These are phyloP conservation scores for Solanum chiquidenum DNA, from an alignment of 257 asterid species.

Conservation along the genomic window DNA sequence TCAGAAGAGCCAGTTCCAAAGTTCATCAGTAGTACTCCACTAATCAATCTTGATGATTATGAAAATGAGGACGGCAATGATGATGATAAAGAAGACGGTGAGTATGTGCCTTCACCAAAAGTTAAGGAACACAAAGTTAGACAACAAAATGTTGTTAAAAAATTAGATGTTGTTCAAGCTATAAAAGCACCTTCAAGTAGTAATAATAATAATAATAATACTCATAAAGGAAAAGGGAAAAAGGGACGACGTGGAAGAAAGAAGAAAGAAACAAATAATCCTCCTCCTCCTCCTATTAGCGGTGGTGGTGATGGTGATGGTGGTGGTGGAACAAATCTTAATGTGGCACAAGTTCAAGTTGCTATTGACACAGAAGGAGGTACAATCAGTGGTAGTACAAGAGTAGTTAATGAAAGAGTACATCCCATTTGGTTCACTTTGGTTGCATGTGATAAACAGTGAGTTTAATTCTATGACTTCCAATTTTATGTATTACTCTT, in stretches of 20 bases:
- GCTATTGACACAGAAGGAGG: background rate
- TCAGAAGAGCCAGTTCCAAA: background rate
- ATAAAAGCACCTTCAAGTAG: background rate
- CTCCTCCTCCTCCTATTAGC: background rate
- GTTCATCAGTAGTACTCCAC: background rate
- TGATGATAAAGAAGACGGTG: background rate
- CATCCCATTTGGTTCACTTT: slow-evolving; percentile 12
- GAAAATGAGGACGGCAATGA: background rate
- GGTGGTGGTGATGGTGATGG: background rate
- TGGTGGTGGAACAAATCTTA: background rate
- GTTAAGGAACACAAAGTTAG: background rate
- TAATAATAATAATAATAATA: background rate
- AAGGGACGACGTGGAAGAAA: background rate
- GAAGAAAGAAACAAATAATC: background rate
- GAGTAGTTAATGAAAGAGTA: background rate
- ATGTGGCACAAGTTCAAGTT: background rate
- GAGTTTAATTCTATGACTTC: background rate
- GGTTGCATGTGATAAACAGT: slow-evolving; percentile 15
- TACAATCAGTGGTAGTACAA: background rate
- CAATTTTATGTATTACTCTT: background rate
- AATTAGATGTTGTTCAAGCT: background rate
- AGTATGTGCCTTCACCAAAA: background rate
- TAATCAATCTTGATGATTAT: background rate
- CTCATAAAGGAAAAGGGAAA: background rate
- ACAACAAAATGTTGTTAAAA: background rate